Percentiles rank a stretch among this genome's conserved stretches.
These are phyloP conservation scores for Termitomyces sp. DNA, from an alignment of 768 basidiomycete genomes.

Conservation along the genomic window DNA sequence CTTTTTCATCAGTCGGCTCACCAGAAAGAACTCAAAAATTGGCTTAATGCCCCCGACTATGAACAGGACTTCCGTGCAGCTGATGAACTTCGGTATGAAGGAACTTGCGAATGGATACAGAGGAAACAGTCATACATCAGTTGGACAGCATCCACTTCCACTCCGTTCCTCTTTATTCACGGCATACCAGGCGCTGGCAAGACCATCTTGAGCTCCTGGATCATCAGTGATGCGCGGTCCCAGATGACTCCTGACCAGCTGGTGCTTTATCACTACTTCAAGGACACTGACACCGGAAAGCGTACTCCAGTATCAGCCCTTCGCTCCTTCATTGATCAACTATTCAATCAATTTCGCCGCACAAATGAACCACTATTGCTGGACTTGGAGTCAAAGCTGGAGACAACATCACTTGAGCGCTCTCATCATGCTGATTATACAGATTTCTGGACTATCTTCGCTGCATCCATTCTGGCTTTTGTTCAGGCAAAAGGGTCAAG, in stretches of 20 bases:
- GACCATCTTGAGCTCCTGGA: constrained; percentile 13
- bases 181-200: constrained; percentile 12
- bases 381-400: background rate
- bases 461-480: background rate
- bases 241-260: background rate
- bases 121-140: background rate
- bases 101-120: constrained; percentile 14
- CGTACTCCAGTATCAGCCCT: background rate
- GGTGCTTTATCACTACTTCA: constrained; percentile 14
- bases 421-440: background rate
- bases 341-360: background rate
- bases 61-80: constrained; percentile 4
- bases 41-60: constrained; percentile 11
- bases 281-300: background rate
- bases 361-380: background rate
- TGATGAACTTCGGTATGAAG: background rate
- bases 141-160: background rate
- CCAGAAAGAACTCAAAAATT: constrained; percentile 1
- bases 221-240: background rate
- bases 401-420: background rate
- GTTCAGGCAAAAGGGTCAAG: background rate
- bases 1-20: background rate
- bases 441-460: background rate
- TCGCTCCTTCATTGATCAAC: constrained; percentile 6
- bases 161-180: constrained; percentile 5